These are phyloP conservation scores for Endocarpon pusillum DNA, from an alignment of 495 filamentous ascomycete species.

Conservation along the genomic window DNA sequence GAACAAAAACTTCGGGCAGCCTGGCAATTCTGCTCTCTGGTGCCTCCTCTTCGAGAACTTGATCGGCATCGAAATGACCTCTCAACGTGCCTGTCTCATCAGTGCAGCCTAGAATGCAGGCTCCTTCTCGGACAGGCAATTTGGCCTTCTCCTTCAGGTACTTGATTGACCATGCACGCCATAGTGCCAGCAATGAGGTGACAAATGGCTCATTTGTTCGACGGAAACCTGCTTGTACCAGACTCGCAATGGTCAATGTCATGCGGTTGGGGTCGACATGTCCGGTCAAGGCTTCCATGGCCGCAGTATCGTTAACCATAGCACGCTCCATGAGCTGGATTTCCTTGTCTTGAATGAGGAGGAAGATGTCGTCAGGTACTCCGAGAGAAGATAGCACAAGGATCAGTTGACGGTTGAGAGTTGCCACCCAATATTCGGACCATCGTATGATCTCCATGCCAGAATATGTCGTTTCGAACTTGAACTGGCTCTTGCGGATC, in stretches of 20 bases:
- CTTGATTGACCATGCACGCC: slow-evolving; percentile 71
- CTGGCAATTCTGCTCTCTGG: slow-evolving; percentile 23
- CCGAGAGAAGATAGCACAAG: slow-evolving; percentile 64
- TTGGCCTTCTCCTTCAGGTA: slow-evolving; percentile 83
- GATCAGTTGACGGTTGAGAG: slow-evolving; percentile 81
- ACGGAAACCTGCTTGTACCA: slow-evolving; percentile 74
- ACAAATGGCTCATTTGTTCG: slow-evolving; percentile 60
- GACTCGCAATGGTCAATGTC: slow-evolving; percentile 51
- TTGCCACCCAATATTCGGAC: slow-evolving; percentile 55
- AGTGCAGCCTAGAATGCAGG: slow-evolving; percentile 74
- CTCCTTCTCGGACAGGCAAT: slow-evolving; percentile 64
- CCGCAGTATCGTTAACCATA: slow-evolving; percentile 43
- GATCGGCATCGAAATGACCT: slow-evolving; percentile 36
- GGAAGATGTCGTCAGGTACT: slow-evolving; percentile 49
- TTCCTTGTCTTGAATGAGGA: slow-evolving; percentile 44
- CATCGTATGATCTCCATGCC: slow-evolving; percentile 71
- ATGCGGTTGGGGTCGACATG: slow-evolving; percentile 77
- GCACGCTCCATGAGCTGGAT: slow-evolving; percentile 46
- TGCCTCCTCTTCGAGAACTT: slow-evolving; percentile 6
- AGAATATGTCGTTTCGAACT: slow-evolving; percentile 57
- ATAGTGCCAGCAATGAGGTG: slow-evolving; percentile 52
- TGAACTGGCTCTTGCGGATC: slow-evolving; percentile 69
- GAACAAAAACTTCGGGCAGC: slow-evolving; percentile 79
- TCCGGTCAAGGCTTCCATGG: slow-evolving; percentile 46
- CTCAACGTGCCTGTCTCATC: slow-evolving; percentile 66